Evolutionary conservation across 2,329 filamentous ascomycete genomes (phyloP), one percentile per base, ranked within the genome.

Genomic region (Colletotrichum sp.): DNA sequence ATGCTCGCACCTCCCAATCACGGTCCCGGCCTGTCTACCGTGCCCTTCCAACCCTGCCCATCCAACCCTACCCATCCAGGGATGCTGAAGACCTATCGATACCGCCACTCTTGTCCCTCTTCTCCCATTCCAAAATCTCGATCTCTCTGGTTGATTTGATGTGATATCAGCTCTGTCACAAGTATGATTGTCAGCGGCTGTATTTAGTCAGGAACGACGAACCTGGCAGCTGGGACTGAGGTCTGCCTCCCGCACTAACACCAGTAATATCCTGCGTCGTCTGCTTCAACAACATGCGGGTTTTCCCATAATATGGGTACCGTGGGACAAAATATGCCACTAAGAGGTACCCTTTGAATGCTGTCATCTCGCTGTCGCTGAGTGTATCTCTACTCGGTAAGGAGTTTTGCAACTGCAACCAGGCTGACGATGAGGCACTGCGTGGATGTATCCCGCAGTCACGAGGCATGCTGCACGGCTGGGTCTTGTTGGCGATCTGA

Each of bases 251-350:
- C 30, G 26, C 32, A 69, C 34, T 52, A 52, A 65, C 49, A 60
- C 59, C 49, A 49, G 64, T 21, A 69, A 52, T 69, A 21, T 65
- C 34, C 59, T 18, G 49, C 64, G 59, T 36, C 8, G 69, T 36
- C 28, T 69, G 70, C 70, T 36, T 69, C 69, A 69, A 76, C 69
- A 69, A 76, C 24, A 26, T 49, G 24, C 39, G 55, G 57, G 64
- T 39, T 69, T 65, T 69, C 21, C n/a, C n/a, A 52, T 26, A 65
- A 64, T 30, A n/a, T 21, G 39, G 55, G 24, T 69, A 24, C 32
- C 15, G 64, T 74, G 44, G n/a, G 16, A 75, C 34, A 49, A 66
- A 52, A 13, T 39, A 26, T 55, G 55, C 16, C 24, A 32, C 16
- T 34, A 44, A 69, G 62, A 26, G 16, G 8, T 26, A 24, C 44